Conservation (phyloP, 2,329 filamentous ascomycete species). For the Arthroderma uncinatum region DNA sequence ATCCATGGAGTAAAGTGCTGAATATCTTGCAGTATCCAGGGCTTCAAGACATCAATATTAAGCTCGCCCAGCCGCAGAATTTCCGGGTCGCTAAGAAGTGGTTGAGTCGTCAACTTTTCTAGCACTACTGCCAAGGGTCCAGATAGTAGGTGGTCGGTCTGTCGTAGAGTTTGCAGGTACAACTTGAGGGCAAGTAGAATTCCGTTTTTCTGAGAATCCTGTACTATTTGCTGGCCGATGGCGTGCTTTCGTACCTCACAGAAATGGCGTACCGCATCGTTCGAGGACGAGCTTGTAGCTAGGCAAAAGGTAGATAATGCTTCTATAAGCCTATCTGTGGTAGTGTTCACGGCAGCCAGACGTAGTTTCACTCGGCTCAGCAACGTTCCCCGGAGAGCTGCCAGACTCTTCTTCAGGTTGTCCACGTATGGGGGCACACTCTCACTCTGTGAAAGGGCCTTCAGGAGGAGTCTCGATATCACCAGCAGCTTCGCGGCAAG, state of each 20-base stretch:
- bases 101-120: slow-evolving; percentile 54
- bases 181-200: slow-evolving; percentile 58
- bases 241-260: slow-evolving; percentile 59
- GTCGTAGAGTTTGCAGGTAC: slow-evolving; percentile 64
- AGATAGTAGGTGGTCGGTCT: slow-evolving; percentile 67
- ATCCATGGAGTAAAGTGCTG: slow-evolving; percentile 79
- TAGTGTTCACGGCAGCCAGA: slow-evolving; percentile 37
- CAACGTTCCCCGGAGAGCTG: slow-evolving; percentile 51
- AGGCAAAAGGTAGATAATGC: slow-evolving; percentile 73
- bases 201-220: slow-evolving; percentile 34
- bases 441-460: slow-evolving; percentile 51
- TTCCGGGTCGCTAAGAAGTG: slow-evolving; percentile 60
- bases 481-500: slow-evolving; percentile 61
- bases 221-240: slow-evolving; percentile 52
- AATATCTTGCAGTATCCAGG: slow-evolving; percentile 74
- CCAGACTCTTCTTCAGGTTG: slow-evolving; percentile 52
- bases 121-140: slow-evolving; percentile 60
- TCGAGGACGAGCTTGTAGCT: slow-evolving; percentile 65
- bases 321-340: slow-evolving; percentile 48
- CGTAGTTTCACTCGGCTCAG: slow-evolving; percentile 52
- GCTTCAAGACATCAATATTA: slow-evolving; percentile 63
- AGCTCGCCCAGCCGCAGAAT: slow-evolving; percentile 58
- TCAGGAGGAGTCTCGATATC: slow-evolving; percentile 62
- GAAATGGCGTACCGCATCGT: slow-evolving; percentile 69
- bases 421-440: slow-evolving; percentile 46